Base-by-base conservation (phyloP, 352 stramenopile genomes). In the Phytophthora pluvialis region DNA sequence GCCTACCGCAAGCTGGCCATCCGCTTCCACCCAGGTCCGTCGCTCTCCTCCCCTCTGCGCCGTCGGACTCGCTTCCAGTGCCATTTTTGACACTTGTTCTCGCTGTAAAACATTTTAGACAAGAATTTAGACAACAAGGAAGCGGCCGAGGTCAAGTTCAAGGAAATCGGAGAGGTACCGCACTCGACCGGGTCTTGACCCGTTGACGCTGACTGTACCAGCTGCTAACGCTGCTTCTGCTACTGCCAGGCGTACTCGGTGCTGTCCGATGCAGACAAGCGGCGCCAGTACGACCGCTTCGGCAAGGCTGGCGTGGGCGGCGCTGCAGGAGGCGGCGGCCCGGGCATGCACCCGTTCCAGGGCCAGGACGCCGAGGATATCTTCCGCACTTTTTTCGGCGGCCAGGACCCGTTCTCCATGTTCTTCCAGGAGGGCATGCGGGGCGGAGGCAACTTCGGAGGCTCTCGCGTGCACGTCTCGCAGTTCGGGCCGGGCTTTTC, bases 61-160 rank as follows among this genome's bases (percentile, higher is more conserved):
- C 9, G 21, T 21, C 21, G 21, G 21, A 21, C 21, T 21, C 21
- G 21, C 18, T 16, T 57, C 9, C 36, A 11, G 26, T 33, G 5
- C 9, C 12, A 25, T 40, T 36, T 15, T 38, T 67, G 6, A 60
- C 21, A 13, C 13, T 31, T 44, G 21, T 13, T 54, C 8, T 48
- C 10, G 25, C 33, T 25, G 16, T 57, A 21, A 21, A 21, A 21
- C 21, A 21, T 21, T 48, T 16, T 67, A 94, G 85, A 97, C 74
- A 96, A 96, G 72, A 97, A 97, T 65, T 60, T 91, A 57, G 88
- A 97, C 70, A 86, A 93, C 44, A 90, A 97, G 65, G 88, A 94
- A 31, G 79, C 82, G 28, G 90, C 91, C 5, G 89, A 94, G 52
- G 68, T 90, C 53, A 96, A 96, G 63, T 98, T 98, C 60, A 94